Percentiles rank a stretch among this genome's conserved stretches.
Conservation (phyloP, 805 yeast species). For the Nematodospora valgi region DNA sequence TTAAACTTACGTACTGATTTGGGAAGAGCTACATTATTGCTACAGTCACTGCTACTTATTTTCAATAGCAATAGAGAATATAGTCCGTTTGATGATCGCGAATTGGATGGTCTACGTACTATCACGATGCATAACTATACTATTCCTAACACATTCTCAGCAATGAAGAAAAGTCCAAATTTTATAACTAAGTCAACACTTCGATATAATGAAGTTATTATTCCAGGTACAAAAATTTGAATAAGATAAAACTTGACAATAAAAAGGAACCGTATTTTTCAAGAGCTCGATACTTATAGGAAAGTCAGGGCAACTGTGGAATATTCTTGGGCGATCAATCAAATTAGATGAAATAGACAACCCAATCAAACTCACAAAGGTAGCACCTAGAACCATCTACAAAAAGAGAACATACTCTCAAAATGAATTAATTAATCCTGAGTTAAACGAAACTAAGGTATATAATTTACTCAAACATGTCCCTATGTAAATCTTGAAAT, state of each 20-base stretch:
- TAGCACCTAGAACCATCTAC: conserved; percentile 20
- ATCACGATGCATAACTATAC: conserved; percentile 21
- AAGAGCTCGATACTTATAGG: conserved; percentile 20
- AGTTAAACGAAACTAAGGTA: conserved; percentile 17
- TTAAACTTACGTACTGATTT: conserved; percentile 26
- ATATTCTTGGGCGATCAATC: conserved; percentile 29
- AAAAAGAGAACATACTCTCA: conserved; percentile 17
- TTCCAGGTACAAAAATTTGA: too few species aligned
- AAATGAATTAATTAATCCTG: conserved; percentile 17
- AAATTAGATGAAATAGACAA: conserved; percentile 12
- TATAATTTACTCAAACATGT: conserved; percentile 28
- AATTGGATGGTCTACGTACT: conserved; percentile 17
- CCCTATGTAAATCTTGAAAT: conserved; percentile 16
- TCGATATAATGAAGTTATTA: conserved; percentile 25
- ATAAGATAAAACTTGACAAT: conserved; percentile 13
- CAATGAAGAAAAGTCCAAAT: conserved; percentile 27
- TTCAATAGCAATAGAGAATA: conserved; percentile 13
- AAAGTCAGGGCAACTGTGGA: conserved; percentile 34
- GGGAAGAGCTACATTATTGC: conserved; percentile 22
- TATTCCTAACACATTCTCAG: conserved; percentile 22
- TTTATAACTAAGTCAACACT: conserved; percentile 19
- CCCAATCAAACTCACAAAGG: conserved; percentile 18
- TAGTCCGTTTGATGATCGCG: conserved; percentile 10
- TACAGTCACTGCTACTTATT: conserved; percentile 21
- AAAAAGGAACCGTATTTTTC: conserved; percentile 17